These are phyloP conservation scores for Fusarium decemcellulare DNA, from an alignment of 2,329 filamentous ascomycete genomes.

Conservation along the genomic window DNA sequence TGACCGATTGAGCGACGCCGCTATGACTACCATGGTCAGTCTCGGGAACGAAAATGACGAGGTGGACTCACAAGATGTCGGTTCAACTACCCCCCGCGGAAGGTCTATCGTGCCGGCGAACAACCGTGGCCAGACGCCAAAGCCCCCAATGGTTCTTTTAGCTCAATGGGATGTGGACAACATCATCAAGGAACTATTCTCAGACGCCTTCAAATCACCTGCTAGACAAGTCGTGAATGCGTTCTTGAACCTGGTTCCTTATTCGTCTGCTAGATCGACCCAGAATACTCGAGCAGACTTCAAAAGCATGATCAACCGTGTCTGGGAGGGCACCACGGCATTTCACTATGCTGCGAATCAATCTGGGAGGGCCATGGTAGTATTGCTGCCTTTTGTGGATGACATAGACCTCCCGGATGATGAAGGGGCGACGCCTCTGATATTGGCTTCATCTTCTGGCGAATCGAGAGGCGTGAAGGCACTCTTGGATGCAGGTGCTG, in stretches of 20 bases:
- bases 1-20: not conserved
- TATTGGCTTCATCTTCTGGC: constrained; percentile 28
- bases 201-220: constrained; percentile 5
- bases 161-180: constrained; percentile 34
- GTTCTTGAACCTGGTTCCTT: constrained; percentile 8
- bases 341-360: constrained; percentile 36
- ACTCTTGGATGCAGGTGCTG: constrained; percentile 34
- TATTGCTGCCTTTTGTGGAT: constrained; percentile 32
- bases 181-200: constrained; percentile 32
- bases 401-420: constrained; percentile 31
- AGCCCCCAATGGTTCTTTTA: constrained; percentile 32
- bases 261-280: constrained; percentile 1
- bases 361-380: constrained; percentile 22
- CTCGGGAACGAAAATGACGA: not conserved
- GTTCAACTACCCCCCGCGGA: not conserved
- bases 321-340: constrained; percentile 37
- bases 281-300: constrained; percentile 11
- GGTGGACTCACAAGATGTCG: not conserved
- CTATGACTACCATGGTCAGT: not conserved
- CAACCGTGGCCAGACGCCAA: not conserved
- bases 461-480: constrained; percentile 16
- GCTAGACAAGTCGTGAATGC: constrained; percentile 6
- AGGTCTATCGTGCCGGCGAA: not conserved
- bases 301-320: constrained; percentile 24
- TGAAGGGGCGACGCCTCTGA: constrained; percentile 32